Percentiles rank a stretch among this genome's conserved stretches.
Evolutionary conservation across 192 early-diverging fungal species (phyloP).

Genomic region (Ambispora gerdemannii): DNA sequence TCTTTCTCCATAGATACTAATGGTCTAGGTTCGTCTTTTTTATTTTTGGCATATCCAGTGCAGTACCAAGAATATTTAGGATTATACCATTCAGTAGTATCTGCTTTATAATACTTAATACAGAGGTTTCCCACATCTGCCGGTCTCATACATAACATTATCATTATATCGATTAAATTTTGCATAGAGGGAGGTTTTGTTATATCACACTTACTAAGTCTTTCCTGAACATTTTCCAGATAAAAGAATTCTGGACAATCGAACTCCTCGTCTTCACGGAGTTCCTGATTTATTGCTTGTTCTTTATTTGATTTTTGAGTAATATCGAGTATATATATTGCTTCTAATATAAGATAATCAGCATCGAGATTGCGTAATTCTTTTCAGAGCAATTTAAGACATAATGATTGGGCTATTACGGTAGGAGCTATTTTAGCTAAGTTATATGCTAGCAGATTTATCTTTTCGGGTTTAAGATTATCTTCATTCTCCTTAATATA

Average conservation of each 20-base stretch:
- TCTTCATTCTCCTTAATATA: conserved; percentile 10
- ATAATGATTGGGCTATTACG: neutral
- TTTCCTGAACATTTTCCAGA: conserved; percentile 3
- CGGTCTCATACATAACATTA: conserved; percentile 9
- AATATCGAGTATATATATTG: neutral
- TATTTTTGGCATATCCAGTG: neutral
- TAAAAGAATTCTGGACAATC: conserved; percentile 2
- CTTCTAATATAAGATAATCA: conserved; percentile 5
- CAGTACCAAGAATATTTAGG: conserved; percentile 3
- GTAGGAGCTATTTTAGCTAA: conserved; percentile 5
- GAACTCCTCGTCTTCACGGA: neutral
- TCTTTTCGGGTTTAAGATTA: conserved; percentile 7
- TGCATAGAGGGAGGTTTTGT: neutral
- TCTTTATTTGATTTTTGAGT: neutral
- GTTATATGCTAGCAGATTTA: conserved; percentile 3
- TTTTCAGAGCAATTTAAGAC: conserved; percentile 6
- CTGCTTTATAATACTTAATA: neutral
- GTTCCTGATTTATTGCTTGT: neutral
- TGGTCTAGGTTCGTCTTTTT: neutral
- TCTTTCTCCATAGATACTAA: conserved; percentile 5
- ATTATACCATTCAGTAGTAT: neutral
- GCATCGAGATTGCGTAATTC: neutral
- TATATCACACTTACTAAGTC: conserved; percentile 10
- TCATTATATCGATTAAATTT: conserved; percentile 12
- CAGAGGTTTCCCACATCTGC: neutral